Base-by-base conservation (phyloP, 176 grass and related monocot species). In the Lolium perenne region DNA sequence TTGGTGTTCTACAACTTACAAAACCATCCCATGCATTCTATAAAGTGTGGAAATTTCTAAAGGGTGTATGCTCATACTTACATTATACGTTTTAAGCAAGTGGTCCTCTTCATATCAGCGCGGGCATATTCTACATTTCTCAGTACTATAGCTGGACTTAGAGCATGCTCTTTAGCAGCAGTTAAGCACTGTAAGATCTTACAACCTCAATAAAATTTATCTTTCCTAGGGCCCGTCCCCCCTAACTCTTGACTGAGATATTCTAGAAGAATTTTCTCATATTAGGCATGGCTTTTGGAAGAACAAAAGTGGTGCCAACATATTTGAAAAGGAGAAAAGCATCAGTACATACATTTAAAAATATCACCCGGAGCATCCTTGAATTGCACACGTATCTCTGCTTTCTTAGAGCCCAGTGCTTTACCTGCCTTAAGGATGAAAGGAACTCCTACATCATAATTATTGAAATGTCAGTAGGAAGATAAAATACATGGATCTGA, bases 351-450 rank as follows among this genome's bases (percentile, higher is more conserved):
- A 99, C 97, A 93, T 94, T 48, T 91, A 86, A 99, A 99, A 81
- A 99, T 99, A 81, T 99, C 97, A 71, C 97, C 94, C 71, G 97
- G 97, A 74, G 89, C 84, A 94, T 99, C 97, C 82, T 94, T 99
- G 88, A 99, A 99, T 56, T 99, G 97, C 71, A 99, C 92, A 67
- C 97, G 93, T 78, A 99, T 96, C 90, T 99, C 94, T 56, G 94
- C 97, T 92, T 99, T 99, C 78, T 83, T 99, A 4, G 88, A 91
- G 77, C 87, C 91, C 66, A 99, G 64, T 82, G 94, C 94, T 94
- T 99, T 99, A 59, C 97, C 97, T 13, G 97, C 97, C 86, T 99
- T 99, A 32, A 99, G 88, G 65, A 99, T 91, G 84, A 99, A 94
- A 49, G 97, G 97, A 89, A 99, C 97, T 85, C 97, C 97, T 99